Evolutionary conservation across 495 filamentous ascomycete genomes (phyloP).

Genomic region (Apodospora peruviana): DNA sequence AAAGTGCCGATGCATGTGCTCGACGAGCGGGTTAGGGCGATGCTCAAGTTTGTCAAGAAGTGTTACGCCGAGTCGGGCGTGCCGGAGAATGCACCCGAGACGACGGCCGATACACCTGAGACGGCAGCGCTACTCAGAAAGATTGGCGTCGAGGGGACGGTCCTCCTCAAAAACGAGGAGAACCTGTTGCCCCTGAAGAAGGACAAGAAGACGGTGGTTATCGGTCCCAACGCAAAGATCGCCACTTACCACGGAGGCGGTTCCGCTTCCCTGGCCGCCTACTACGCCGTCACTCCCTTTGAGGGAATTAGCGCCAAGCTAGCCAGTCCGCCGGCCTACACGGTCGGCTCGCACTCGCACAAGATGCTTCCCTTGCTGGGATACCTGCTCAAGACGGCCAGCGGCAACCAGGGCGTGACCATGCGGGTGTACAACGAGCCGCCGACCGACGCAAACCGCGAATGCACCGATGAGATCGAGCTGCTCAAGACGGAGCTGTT

Average conservation of each 20-base stretch:
- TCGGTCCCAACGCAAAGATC: constrained; percentile 68
- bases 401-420: constrained; percentile 48
- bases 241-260: constrained; percentile 67
- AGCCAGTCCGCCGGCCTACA: constrained; percentile 36
- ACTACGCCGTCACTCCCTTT: constrained; percentile 64
- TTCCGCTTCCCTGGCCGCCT: constrained; percentile 59
- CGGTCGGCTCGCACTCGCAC: constrained; percentile 55
- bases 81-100: constrained; percentile 43
- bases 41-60: constrained; percentile 57
- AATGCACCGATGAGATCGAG: constrained; percentile 49
- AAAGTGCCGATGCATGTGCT: constrained; percentile 54
- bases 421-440: constrained; percentile 59
- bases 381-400: constrained; percentile 39
- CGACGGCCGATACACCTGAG: constrained; percentile 29
- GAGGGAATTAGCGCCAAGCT: constrained; percentile 56
- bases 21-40: constrained; percentile 57
- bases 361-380: constrained; percentile 56
- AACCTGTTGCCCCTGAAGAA: constrained; percentile 60
- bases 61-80: constrained; percentile 49
- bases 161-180: constrained; percentile 70
- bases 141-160: constrained; percentile 62
- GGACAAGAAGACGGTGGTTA: constrained; percentile 49
- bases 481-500: constrained; percentile 51
- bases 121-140: constrained; percentile 50
- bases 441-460: constrained; percentile 35